Evolutionary conservation across 768 basidiomycete genomes (phyloP), one percentile per base, ranked within the genome.

Genomic region (Tulasnella sp.): DNA sequence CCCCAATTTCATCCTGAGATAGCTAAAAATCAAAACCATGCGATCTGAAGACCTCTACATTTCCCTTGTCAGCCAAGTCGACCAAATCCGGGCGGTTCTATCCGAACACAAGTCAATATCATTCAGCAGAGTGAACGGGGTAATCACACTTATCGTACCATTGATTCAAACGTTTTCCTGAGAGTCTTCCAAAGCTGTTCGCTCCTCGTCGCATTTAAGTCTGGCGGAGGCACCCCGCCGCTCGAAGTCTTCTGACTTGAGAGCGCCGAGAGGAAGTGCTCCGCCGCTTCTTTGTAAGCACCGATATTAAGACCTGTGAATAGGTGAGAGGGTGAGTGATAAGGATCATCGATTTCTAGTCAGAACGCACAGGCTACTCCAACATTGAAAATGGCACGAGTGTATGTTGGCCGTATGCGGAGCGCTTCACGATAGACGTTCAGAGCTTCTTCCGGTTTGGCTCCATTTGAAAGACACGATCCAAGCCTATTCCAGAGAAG

Each of bases 331-430:
- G 0, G 47, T 52, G n/a, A 64, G 69, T 73, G 36, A 74, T 63
- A 47, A 73, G 29, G n/a, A 75, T 44, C 67, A 59, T 40, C 40
- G 40, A 7, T 7, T 7, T 16, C 40, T 40, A 40, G 66, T 36
- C 32, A 63, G 44, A 3, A 86, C 92, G 76, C 77, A 95, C 95
- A 99, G 26, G 95, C 95, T 34, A 99, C 97, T 59, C 95, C 97
- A 40, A 99, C 92, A 77, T 99, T 99, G 78, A 96, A 98, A 29
- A 98, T 92, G 11, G 95, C 97, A 12, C 97, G 89, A 0, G 97
- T 98, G 79, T 97, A 99, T 0, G 94, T 95, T 34, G 97, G 97
- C 42, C 94, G 87, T 63, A 98, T 82, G 77, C 88, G 89, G 32
- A 99, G 84, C 0, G 97, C 97, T 79, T 95, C 89, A 73, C 91